Base-by-base conservation (phyloP, 2,329 filamentous ascomycete species). In the Ceratocystis albifundus region DNA sequence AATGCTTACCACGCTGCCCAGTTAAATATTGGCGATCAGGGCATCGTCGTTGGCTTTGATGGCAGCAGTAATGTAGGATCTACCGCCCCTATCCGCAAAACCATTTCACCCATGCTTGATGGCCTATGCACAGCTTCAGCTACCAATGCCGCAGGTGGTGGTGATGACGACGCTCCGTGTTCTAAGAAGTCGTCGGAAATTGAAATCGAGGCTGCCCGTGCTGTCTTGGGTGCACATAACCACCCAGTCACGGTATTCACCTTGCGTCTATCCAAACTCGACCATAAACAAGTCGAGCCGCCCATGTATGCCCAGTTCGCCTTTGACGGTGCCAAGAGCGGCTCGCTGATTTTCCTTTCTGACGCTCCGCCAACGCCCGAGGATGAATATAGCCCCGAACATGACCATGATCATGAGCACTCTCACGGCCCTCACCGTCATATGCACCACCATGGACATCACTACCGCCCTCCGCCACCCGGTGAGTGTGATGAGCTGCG, bases 161-260 rank as follows among this genome's bases (percentile, higher is more conserved):
- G 15, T 25, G n/a, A 8, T 25, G 20, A 30, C 30, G 48, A 46
- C 28, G 61, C 30, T 15, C 45, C 55, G 10, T 67, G 66, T 48
- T 57, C 66, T 0, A 67, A 67, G 45, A 67, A 62, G 45, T 45
- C 66, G 41, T 67, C 66, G 22, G 55, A 65, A 12, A 67, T 67
- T n/a, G 62, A 62, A 7, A 48, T 67, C 25, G 57, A 65, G 59
- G 66, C 66, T 20, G 46, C 22, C 15, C 62, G 57, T 17, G 63
- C 62, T 45, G 22, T 63, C 20, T 59, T 62, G 6, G 57, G 62
- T 3, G 25, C 53, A 4, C 28, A 57, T 25, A 53, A 65, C 25
- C 66, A 62, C 44, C 62, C 64, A 15, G 63, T 67, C 25, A 67
- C 66, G 5, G 53, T 67, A 15, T 67, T 67, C 22, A 63, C 66